phyloP scores from a whole-genome alignment of 257 asterid species.

The Jacaranda mimosifolia region DNA sequence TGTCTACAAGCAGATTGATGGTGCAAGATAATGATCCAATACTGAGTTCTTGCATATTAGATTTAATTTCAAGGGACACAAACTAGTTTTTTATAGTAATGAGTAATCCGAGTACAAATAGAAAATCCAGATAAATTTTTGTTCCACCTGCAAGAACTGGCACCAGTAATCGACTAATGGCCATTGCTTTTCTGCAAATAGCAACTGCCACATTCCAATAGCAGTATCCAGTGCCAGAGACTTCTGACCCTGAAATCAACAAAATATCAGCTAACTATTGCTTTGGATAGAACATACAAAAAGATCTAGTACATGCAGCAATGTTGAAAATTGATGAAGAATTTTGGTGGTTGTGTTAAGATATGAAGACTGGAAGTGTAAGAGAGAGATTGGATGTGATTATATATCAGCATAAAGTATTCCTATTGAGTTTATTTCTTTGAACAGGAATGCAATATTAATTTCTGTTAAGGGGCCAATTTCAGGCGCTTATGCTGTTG shows the following conservation, averaged over 20 bases:
- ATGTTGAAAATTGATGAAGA: background rate
- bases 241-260: conserved; percentile 87
- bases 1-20: background rate
- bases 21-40: background rate
- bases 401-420: conserved; percentile 2
- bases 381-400: background rate
- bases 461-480: background rate
- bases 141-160: conserved; percentile 91
- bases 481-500: conserved; percentile 23
- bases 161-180: conserved; percentile 97
- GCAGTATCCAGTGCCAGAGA: conserved; percentile 98
- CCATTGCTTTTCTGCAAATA: conserved; percentile 95
- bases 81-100: background rate
- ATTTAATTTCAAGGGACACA: background rate
- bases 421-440: background rate
- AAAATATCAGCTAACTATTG: conserved; percentile 17
- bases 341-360: conserved; percentile 1
- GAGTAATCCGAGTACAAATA: conserved; percentile 6
- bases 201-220: conserved; percentile 99
- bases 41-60: background rate
- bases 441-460: conserved; percentile 3
- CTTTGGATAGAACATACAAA: conserved; percentile 2
- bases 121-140: conserved; percentile 11
- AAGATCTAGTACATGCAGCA: conserved; percentile 4
- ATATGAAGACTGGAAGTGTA: background rate